Conservation (phyloP, 23 red algal species). For the Pyropia yezoensis region DNA sequence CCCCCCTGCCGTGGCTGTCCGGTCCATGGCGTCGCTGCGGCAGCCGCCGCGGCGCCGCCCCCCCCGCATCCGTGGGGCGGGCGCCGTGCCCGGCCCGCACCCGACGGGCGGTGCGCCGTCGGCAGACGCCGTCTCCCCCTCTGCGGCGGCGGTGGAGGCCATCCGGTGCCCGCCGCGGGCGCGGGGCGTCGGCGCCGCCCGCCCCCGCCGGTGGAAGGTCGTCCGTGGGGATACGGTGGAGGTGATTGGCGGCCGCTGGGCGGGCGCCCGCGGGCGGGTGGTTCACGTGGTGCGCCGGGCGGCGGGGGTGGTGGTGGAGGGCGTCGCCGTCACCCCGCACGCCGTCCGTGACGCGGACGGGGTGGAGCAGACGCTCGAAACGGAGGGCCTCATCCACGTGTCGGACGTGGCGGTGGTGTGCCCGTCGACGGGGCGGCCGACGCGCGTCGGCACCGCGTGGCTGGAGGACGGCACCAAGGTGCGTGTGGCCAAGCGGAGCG, state of each 20-base stretch:
- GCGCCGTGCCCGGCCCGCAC: constrained; percentile 37
- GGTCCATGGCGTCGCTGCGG: too few relatives aligned
- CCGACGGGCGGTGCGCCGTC: constrained; percentile 33
- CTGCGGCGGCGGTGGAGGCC: constrained; percentile 46
- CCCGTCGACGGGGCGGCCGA: constrained; percentile 62
- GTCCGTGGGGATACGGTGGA: constrained; percentile 68
- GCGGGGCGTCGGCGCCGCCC: constrained; percentile 8
- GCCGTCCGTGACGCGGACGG: constrained; percentile 9
- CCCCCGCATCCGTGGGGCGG: constrained; percentile 19
- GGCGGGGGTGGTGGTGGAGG: constrained; percentile 68
- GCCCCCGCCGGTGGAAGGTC: constrained; percentile 54
- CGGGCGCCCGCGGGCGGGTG: constrained; percentile 46
- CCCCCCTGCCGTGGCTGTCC: too few relatives aligned
- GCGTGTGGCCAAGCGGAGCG: constrained; percentile 62
- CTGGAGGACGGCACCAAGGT: constrained; percentile 88
- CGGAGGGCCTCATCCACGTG: constrained; percentile 74
- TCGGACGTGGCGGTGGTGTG: constrained; percentile 76
- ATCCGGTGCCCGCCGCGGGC: constrained; percentile 52
- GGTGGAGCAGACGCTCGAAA: constrained; percentile 10
- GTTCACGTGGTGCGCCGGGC: constrained; percentile 56
- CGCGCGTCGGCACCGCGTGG: constrained; percentile 48
- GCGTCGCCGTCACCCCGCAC: constrained; percentile 32
- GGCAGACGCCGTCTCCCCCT: constrained; percentile 47
- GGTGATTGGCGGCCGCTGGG: constrained; percentile 51
- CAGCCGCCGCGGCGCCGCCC: too few relatives aligned